A percentile compares a stretch with the other conserved stretches of the same genome.
phyloP scores from a whole-genome alignment of 1,284 basidiomycete genomes.

The Puccinia novopanici region DNA sequence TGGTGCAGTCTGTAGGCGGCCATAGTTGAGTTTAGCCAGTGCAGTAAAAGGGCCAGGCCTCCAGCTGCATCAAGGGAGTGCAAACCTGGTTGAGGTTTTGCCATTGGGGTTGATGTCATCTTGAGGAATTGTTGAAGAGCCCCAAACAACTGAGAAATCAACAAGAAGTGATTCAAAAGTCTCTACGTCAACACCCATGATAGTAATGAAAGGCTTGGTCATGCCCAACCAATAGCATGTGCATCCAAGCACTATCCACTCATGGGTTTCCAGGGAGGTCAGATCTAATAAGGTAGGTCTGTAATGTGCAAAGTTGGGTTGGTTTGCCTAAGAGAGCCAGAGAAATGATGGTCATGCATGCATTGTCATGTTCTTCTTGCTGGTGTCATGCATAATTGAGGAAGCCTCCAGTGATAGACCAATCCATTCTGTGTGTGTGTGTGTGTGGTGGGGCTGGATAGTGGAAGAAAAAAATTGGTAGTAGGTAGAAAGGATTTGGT shows the following conservation, averaged over 20 bases:
- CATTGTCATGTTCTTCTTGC: too few relatives aligned
- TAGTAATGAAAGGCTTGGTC: neutral
- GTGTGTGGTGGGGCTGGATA: too few relatives aligned
- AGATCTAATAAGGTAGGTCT: too few relatives aligned
- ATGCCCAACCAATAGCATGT: neutral
- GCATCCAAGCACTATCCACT: neutral
- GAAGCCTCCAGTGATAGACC: too few relatives aligned
- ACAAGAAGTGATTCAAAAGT: neutral
- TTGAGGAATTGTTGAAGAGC: neutral
- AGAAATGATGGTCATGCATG: too few relatives aligned
- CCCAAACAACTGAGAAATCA: neutral
- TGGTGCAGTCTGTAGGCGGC: neutral
- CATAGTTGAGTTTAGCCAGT: slow-evolving; percentile 4
- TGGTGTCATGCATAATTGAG: too few relatives aligned
- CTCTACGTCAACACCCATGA: neutral
- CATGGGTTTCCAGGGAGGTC: neutral
- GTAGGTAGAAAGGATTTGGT: too few relatives aligned
- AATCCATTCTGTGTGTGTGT: too few relatives aligned
- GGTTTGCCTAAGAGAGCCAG: too few relatives aligned
- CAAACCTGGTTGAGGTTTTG: neutral
- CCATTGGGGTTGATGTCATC: neutral
- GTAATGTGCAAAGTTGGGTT: too few relatives aligned
- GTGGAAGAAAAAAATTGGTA: too few relatives aligned
- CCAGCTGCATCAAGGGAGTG: too few relatives aligned
- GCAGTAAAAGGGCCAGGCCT: neutral